Base-by-base conservation (phyloP, 345 rosid species). In the Kernera saxatilis region DNA sequence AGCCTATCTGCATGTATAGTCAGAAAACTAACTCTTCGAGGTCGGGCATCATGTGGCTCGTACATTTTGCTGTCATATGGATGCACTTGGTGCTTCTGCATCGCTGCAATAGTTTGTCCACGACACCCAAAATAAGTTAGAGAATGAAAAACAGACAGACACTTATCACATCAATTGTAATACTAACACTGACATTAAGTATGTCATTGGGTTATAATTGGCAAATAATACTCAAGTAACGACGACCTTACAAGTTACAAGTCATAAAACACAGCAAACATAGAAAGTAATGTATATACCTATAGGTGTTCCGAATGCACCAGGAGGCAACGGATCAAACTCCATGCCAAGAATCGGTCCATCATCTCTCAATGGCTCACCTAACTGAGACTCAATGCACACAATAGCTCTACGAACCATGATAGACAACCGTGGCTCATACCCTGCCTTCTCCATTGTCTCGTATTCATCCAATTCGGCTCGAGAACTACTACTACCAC, bases 311-410 rank as follows among this genome's bases (percentile, higher is more conserved):
- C 97, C 97, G 27, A 95, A 95, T 0, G 99, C 97, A 81, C 87
- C 98, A 44, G 98, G 98, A 44, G 99, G 99, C 82, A 95, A 80
- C 0, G 91, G 83, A 86, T 95, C 99, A 77, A 95, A 95, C 82
- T 92, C 96, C 92, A 95, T 82, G 3, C 99, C 99, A 12, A 95
- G 88, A 52, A 85, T 86, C 3, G 99, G 99, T 3, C 99, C 99
- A 79, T 90, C 98, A 65, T 95, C 99, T 70, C 99, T 83, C 81
- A 95, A 71, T 0, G 98, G 85, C 88, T 90, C 96, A 18, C 98
- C 99, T 82, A 95, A 72, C 82, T 92, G 99, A 1, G 88, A 84
- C 84, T 95, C 99, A 82, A 95, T 96, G 30, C 94, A 88, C 7
- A 87, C 90, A 71, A 95, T 84, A 17, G 96, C 98, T 79, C 94